These are phyloP conservation scores for Beauveria sp. DNA, from an alignment of 2,329 filamentous ascomycete genomes.

Conservation along the genomic window DNA sequence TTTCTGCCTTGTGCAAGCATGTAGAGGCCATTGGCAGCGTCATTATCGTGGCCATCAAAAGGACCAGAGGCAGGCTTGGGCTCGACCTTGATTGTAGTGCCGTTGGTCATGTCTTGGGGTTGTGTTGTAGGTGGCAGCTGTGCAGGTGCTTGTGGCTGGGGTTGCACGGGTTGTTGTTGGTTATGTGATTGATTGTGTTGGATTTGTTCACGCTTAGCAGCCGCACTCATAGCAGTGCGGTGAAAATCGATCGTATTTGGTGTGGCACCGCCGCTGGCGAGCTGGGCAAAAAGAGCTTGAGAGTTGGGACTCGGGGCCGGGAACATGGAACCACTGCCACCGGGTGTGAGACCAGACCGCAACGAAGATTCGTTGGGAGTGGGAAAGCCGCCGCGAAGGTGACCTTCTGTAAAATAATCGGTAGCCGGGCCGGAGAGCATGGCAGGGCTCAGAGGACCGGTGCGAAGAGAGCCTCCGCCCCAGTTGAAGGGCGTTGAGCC, in stretches of 20 bases:
- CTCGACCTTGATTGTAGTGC: slow-evolving; percentile 36
- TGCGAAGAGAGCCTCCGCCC: slow-evolving; percentile 75
- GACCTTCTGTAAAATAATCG: slow-evolving; percentile 82
- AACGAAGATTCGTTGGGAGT: slow-evolving; percentile 96
- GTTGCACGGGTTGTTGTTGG: slow-evolving; percentile 20
- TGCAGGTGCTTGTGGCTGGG: not conserved
- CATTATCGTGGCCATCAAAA: slow-evolving; percentile 85
- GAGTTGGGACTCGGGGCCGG: slow-evolving; percentile 83
- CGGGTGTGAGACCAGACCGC: slow-evolving; percentile 84
- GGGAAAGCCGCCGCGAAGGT: slow-evolving; percentile 75
- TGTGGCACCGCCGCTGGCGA: slow-evolving; percentile 75
- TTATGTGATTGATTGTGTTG: slow-evolving; percentile 27
- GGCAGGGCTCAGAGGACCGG: slow-evolving; percentile 88
- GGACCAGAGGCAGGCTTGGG: slow-evolving; percentile 50
- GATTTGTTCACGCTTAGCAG: slow-evolving; percentile 47
- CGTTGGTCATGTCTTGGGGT: slow-evolving; percentile 43
- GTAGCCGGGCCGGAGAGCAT: slow-evolving; percentile 84
- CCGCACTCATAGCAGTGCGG: slow-evolving; percentile 78
- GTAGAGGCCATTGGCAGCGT: slow-evolving; percentile 89
- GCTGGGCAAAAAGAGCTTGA: slow-evolving; percentile 70
- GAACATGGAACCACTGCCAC: slow-evolving; percentile 96
- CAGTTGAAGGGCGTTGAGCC: slow-evolving; percentile 71
- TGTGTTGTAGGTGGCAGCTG: slow-evolving; percentile 38
- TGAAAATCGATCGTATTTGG: slow-evolving; percentile 92
- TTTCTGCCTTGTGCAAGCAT: slow-evolving; percentile 75